These are phyloP conservation scores for Oryza nivara DNA, from an alignment of 176 grass and related monocot genomes.

Conservation along the genomic window DNA sequence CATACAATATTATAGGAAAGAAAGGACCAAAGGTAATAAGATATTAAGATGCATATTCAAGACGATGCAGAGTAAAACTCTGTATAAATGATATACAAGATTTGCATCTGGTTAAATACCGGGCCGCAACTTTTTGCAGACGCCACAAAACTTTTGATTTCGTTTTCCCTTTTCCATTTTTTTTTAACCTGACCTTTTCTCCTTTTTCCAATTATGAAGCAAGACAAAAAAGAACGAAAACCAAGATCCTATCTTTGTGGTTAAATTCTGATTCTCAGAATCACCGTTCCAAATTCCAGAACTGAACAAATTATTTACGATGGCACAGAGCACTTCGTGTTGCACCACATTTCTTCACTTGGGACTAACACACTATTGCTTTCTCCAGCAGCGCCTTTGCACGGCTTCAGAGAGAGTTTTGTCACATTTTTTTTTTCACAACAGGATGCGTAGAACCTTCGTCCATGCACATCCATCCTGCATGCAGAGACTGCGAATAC, in stretches of 20 bases:
- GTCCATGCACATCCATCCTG: slow-evolving; percentile 50
- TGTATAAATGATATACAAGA: slow-evolving; percentile 47
- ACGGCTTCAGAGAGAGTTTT: slow-evolving; percentile 40
- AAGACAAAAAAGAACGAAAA: neutral
- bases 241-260: slow-evolving; percentile 50
- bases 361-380: slow-evolving; percentile 46
- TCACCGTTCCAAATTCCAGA: slow-evolving; percentile 44
- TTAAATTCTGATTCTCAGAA: slow-evolving; percentile 55
- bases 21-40: neutral
- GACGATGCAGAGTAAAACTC: slow-evolving; percentile 30
- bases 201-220: slow-evolving; percentile 24
- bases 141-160: slow-evolving; percentile 20
- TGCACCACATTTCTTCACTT: slow-evolving; percentile 51
- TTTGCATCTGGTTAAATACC: slow-evolving; percentile 29
- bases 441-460: slow-evolving; percentile 49
- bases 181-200: neutral
- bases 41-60: slow-evolving; percentile 22
- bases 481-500: slow-evolving; percentile 44
- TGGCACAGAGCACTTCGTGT: slow-evolving; percentile 60
- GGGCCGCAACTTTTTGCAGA: slow-evolving; percentile 49
- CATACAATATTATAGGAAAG: neutral
- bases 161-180: neutral
- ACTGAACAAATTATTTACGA: slow-evolving; percentile 69
- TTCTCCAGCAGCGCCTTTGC: slow-evolving; percentile 51
- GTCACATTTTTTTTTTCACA: slow-evolving; percentile 48